Conservation (phyloP, 2,329 filamentous ascomycete species). For the Mariannaea elegans region DNA sequence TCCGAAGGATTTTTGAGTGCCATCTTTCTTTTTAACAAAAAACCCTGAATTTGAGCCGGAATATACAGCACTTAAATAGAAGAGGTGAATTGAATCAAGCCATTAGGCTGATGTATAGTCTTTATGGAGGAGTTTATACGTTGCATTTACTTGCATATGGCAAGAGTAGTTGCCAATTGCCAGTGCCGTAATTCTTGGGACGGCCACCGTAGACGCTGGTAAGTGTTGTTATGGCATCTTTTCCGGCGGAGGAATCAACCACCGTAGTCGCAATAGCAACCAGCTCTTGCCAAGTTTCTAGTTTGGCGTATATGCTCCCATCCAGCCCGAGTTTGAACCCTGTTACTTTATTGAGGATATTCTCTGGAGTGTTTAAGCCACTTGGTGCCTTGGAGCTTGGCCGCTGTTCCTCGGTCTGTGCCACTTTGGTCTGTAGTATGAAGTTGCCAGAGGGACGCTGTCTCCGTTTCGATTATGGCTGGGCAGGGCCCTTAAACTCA, state of each 20-base stretch:
- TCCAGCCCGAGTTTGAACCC: not conserved
- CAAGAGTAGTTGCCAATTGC: too few relatives aligned
- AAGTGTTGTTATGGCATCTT: not conserved
- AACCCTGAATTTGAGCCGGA: constrained; percentile 72
- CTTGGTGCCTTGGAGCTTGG: not conserved
- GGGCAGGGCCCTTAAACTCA: not conserved
- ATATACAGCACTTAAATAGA: too few relatives aligned
- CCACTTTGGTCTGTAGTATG: too few relatives aligned
- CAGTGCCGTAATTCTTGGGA: not conserved
- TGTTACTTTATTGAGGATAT: not conserved
- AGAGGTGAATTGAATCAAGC: too few relatives aligned
- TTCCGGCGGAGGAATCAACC: not conserved
- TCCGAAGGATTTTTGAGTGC: constrained; percentile 62
- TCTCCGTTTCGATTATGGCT: not conserved
- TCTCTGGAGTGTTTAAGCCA: not conserved
- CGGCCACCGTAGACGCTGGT: not conserved
- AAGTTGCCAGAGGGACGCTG: not conserved
- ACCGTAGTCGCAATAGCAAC: not conserved
- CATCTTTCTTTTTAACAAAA: constrained; percentile 70
- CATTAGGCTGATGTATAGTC: too few relatives aligned
- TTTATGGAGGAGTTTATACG: not conserved
- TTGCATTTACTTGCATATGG: too few relatives aligned
- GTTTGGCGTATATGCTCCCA: not conserved
- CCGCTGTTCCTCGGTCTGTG: not conserved
- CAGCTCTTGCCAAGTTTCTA: not conserved